Evolutionary conservation across 2,329 filamentous ascomycete genomes (phyloP).

Genomic region (Beauveria rudraprayagi): DNA sequence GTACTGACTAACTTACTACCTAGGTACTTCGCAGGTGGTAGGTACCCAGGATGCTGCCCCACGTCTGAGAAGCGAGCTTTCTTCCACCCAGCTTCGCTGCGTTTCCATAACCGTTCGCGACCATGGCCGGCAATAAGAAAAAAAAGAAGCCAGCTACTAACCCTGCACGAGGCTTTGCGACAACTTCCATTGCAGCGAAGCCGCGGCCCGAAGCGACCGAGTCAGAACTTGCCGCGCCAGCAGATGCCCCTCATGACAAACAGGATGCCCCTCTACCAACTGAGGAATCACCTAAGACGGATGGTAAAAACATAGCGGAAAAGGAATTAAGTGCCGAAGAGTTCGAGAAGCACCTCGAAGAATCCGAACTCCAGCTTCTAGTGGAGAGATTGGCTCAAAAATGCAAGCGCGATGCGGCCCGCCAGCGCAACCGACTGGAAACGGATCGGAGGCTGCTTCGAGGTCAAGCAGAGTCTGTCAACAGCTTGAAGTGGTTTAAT

Average conservation of each 20-base stretch:
- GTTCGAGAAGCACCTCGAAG: slow-evolving; percentile 80
- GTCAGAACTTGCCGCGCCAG: slow-evolving; percentile 17
- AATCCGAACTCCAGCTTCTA: slow-evolving; percentile 79
- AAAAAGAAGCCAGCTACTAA: slow-evolving; percentile 88
- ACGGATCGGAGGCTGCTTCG: slow-evolving; percentile 80
- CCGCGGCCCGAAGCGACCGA: slow-evolving; percentile 53
- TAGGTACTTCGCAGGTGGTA: background rate
- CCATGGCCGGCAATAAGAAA: slow-evolving; percentile 68
- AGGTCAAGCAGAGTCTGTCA: slow-evolving; percentile 65
- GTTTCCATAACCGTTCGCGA: slow-evolving; percentile 7
- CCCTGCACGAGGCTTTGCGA: slow-evolving; percentile 86
- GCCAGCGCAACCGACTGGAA: slow-evolving; percentile 70
- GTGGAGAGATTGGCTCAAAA: slow-evolving; percentile 79
- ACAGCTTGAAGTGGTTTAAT: slow-evolving; percentile 71
- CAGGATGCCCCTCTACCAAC: slow-evolving; percentile 24
- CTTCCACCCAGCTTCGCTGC: slow-evolving; percentile 4
- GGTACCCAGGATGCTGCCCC: background rate
- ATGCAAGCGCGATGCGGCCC: slow-evolving; percentile 67
- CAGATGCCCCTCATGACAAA: slow-evolving; percentile 1
- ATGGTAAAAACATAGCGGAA: slow-evolving; percentile 17
- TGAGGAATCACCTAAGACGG: slow-evolving; percentile 13
- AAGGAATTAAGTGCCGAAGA: slow-evolving; percentile 71
- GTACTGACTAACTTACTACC: too few relatives aligned
- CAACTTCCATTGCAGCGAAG: slow-evolving; percentile 84
- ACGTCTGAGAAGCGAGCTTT: background rate